Evolutionary conservation across 2,329 filamentous ascomycete genomes (phyloP).

Genomic region (Sarocladium brachiariae): DNA sequence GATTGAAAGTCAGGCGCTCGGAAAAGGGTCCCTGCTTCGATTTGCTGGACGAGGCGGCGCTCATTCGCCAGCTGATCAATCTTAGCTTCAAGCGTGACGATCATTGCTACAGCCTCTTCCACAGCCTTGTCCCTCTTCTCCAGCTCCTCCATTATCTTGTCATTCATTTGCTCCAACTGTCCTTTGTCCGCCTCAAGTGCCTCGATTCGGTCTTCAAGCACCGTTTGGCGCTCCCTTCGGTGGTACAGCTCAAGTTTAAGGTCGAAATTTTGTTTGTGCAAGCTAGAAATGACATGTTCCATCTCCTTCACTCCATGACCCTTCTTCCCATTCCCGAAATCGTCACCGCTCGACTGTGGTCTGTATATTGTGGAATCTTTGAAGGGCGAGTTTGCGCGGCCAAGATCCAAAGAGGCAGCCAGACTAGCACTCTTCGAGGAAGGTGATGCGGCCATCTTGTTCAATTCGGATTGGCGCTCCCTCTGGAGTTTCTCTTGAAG

Average conservation of each 20-base stretch:
- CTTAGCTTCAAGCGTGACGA: slow-evolving; percentile 56
- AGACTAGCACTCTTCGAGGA: slow-evolving; percentile 28
- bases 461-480: slow-evolving; percentile 40
- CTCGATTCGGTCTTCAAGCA: slow-evolving; percentile 52
- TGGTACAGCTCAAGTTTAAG: slow-evolving; percentile 68
- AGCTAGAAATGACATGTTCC: slow-evolving; percentile 59
- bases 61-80: slow-evolving; percentile 48
- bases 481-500: slow-evolving; percentile 49
- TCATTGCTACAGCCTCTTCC: slow-evolving; percentile 64
- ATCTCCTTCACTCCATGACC: slow-evolving; percentile 60
- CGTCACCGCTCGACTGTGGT: slow-evolving; percentile 35
- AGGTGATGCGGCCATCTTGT: slow-evolving; percentile 25
- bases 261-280: slow-evolving; percentile 73
- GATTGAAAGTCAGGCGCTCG: slow-evolving; percentile 25
- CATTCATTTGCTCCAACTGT: slow-evolving; percentile 51
- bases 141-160: slow-evolving; percentile 51
- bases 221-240: slow-evolving; percentile 55
- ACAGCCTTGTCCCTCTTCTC: slow-evolving; percentile 65
- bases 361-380: slow-evolving; percentile 29
- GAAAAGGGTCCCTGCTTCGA: slow-evolving; percentile 37
- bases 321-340: slow-evolving; percentile 39
- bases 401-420: slow-evolving; percentile 31
- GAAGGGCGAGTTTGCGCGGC: slow-evolving; percentile 30
- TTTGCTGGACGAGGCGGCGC: slow-evolving; percentile 43
- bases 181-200: slow-evolving; percentile 45